Conservation (phyloP, 1,284 basidiomycete species). For the Rhodotorula sp. region DNA sequence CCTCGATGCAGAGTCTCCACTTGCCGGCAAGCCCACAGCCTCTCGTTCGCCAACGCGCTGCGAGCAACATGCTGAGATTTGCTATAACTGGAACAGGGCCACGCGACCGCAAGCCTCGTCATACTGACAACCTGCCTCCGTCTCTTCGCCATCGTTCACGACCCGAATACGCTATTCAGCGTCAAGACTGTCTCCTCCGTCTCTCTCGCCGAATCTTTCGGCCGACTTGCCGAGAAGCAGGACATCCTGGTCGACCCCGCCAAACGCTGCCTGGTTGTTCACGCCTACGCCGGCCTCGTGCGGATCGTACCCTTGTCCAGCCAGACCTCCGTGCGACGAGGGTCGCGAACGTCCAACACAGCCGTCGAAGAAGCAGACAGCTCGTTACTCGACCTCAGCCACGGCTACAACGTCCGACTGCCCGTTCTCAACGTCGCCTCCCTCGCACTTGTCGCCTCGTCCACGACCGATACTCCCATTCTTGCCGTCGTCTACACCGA, state of each 20-base stretch:
- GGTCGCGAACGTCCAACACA: not conserved
- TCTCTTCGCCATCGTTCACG: constrained; percentile 36
- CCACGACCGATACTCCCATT: not conserved
- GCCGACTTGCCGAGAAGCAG: constrained; percentile 29
- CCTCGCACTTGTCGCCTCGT: constrained; percentile 26
- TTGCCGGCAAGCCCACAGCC: constrained; percentile 16
- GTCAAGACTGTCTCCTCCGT: constrained; percentile 24
- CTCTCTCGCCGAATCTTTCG: constrained; percentile 39
- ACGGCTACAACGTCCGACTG: constrained; percentile 39
- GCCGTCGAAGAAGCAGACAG: no score
- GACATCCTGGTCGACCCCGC: constrained; percentile 34
- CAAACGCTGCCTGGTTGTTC: constrained; percentile 31
- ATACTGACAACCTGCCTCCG: constrained; percentile 41
- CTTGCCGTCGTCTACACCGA: constrained; percentile 27
- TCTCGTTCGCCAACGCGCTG: no score
- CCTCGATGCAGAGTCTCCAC: constrained; percentile 31
- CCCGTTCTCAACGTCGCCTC: constrained; percentile 37
- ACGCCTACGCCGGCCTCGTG: constrained; percentile 43
- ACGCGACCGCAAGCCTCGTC: constrained; percentile 25
- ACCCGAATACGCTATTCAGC: constrained; percentile 6
- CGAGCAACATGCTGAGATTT: not conserved
- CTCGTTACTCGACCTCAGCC: constrained; percentile 24
- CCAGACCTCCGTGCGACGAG: no score
- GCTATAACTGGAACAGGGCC: constrained; percentile 4
- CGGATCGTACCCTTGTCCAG: constrained; percentile 40